These are phyloP conservation scores for Taiwanofungus camphoratus DNA, from an alignment of 1,284 basidiomycete genomes.

Conservation along the genomic window DNA sequence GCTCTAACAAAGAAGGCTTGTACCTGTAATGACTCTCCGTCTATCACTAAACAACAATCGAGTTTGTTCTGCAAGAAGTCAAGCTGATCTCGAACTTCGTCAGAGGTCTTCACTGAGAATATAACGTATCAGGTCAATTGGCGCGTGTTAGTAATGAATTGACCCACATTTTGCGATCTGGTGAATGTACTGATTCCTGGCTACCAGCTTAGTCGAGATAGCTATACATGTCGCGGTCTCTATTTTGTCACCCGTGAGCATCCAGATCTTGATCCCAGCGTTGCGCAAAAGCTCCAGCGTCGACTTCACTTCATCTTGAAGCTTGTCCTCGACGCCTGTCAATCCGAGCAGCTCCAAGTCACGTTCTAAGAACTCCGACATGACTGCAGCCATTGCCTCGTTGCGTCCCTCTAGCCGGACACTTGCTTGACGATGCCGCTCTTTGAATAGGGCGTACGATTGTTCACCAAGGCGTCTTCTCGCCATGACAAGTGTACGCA, in stretches of 20 bases:
- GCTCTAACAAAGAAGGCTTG: not conserved
- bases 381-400: slow-evolving; percentile 74
- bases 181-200: slow-evolving; percentile 96
- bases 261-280: slow-evolving; percentile 99
- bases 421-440: slow-evolving; percentile 74
- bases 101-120: slow-evolving; percentile 56
- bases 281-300: slow-evolving; percentile 93
- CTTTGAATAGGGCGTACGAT: slow-evolving; percentile 72
- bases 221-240: slow-evolving; percentile 99
- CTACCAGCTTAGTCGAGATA: slow-evolving; percentile 94
- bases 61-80: slow-evolving; percentile 93
- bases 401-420: slow-evolving; percentile 74
- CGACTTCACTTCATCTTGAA: slow-evolving; percentile 95
- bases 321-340: slow-evolving; percentile 97
- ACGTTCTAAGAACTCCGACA: slow-evolving; percentile 76
- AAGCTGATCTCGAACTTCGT: slow-evolving; percentile 84
- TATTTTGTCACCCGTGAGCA: slow-evolving; percentile 99
- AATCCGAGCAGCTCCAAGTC: slow-evolving; percentile 91
- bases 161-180: slow-evolving; percentile 87
- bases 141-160: slow-evolving; percentile 3
- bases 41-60: slow-evolving; percentile 97
- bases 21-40: slow-evolving; percentile 95
- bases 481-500: slow-evolving; percentile 92
- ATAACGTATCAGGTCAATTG: slow-evolving; percentile 12
- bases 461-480: slow-evolving; percentile 71